A percentile compares a stretch with the other conserved stretches of the same genome.
Conservation (phyloP, 768 basidiomycete genomes). For the Dioszegia hungarica region DNA sequence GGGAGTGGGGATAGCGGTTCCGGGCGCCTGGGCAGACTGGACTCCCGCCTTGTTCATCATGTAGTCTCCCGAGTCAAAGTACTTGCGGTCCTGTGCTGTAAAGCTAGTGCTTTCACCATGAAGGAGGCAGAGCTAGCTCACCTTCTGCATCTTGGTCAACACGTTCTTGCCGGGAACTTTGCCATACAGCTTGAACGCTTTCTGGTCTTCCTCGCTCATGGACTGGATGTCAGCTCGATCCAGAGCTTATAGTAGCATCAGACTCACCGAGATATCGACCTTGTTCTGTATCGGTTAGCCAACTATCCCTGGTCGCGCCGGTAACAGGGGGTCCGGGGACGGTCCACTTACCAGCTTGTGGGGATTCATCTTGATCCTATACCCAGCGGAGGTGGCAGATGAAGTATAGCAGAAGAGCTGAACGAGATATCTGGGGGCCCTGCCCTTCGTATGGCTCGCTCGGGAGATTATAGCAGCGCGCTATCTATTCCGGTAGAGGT, state of each 20-base stretch:
- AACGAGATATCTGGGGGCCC: no score
- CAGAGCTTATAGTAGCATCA: neutral
- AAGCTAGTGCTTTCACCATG: neutral
- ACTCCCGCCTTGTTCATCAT: conserved; percentile 91
- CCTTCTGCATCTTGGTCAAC: conserved; percentile 93
- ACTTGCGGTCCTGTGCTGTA: conserved; percentile 79
- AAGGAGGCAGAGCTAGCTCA: conserved; percentile 33
- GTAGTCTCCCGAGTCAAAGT: conserved; percentile 99
- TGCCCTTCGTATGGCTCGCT: no score
- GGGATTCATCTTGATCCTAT: conserved; percentile 32
- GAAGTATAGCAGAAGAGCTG: no score
- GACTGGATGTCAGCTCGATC: conserved; percentile 45
- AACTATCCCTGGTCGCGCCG: no score
- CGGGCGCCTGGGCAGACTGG: conserved; percentile 78
- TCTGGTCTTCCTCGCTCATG: conserved; percentile 85
- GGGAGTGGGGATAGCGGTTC: conserved; percentile 96
- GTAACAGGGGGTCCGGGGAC: no score
- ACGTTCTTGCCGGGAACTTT: conserved; percentile 93
- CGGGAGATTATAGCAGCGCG: no score
- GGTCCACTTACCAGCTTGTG: conserved; percentile 41
- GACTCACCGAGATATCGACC: conserved; percentile 85
- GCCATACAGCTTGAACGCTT: conserved; percentile 90
- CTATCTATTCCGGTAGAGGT: no score
- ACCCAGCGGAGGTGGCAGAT: neutral
- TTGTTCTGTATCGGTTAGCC: conserved; percentile 77